A percentile compares a stretch with the other conserved stretches of the same genome.
These are phyloP conservation scores for Dendrobium huoshanense DNA, from an alignment of 106 monocot genomes.

Conservation along the genomic window DNA sequence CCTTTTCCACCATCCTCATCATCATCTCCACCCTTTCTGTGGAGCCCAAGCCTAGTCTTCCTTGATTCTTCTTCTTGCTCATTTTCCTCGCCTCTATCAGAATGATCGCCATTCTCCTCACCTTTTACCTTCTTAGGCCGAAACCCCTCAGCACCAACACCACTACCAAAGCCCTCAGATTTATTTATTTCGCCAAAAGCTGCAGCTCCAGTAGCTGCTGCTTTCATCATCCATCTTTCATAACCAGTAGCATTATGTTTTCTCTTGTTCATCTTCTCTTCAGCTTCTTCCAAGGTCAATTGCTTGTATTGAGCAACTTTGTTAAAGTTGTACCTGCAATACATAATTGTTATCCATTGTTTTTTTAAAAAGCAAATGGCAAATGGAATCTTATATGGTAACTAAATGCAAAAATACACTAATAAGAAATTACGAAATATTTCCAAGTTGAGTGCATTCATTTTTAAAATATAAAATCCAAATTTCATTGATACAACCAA, in stretches of 20 bases:
- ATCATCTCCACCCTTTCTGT: conserved; percentile 66
- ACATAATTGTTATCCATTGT: background rate
- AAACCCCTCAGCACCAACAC: conserved; percentile 22
- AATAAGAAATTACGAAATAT: background rate
- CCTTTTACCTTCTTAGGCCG: conserved; percentile 69
- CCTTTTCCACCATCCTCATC: conserved; percentile 71
- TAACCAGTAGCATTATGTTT: conserved; percentile 83
- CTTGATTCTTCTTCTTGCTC: conserved; percentile 64
- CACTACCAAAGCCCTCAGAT: conserved; percentile 20
- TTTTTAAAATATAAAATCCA: background rate
- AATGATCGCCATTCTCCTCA: conserved; percentile 54
- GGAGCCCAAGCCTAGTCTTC: conserved; percentile 55
- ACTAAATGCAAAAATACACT: background rate
- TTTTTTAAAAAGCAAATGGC: background rate
- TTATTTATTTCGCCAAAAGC: conserved; percentile 84
- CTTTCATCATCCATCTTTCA: conserved; percentile 99
- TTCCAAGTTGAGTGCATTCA: background rate
- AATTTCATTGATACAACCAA: background rate
- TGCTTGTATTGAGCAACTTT: conserved; percentile 99
- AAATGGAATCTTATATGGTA: background rate
- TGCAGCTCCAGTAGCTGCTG: conserved; percentile 88
- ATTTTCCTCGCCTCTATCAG: conserved; percentile 80
- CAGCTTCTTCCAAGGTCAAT: conserved; percentile 97
- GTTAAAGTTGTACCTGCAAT: conserved; percentile 90
- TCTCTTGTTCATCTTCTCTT: conserved; percentile 97